Conservation (phyloP, 805 yeast species). For the Ogataea parapolymorpha region DNA sequence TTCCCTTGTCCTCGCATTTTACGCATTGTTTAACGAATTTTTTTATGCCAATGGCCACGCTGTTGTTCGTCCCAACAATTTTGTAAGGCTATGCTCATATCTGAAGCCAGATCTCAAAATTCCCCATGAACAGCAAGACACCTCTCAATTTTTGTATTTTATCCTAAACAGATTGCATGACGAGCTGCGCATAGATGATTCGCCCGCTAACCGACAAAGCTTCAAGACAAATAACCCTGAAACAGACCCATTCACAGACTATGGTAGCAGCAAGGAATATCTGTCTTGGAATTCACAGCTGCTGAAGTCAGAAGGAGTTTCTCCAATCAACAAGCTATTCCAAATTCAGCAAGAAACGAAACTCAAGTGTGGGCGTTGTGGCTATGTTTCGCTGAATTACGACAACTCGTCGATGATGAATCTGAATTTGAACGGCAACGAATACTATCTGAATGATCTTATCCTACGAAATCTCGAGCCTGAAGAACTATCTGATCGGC, state of each 20-base stretch:
- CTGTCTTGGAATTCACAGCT: conserved; percentile 56
- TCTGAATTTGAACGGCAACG: conserved; percentile 25
- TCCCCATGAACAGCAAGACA: conserved; percentile 77
- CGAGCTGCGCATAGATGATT: conserved; percentile 42
- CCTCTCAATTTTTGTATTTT: conserved; percentile 71
- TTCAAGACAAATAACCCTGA: conserved; percentile 26
- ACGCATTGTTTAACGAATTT: conserved; percentile 56
- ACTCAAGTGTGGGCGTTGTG: conserved; percentile 63
- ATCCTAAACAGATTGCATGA: conserved; percentile 66
- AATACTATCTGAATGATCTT: conserved; percentile 51
- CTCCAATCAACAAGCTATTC: conserved; percentile 63
- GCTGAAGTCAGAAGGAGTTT: conserved; percentile 54
- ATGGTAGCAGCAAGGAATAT: conserved; percentile 44
- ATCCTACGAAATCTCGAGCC: conserved; percentile 57
- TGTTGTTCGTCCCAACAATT: conserved; percentile 62
- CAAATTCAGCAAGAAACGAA: conserved; percentile 73
- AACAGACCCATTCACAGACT: conserved; percentile 23
- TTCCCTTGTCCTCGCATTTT: conserved; percentile 46
- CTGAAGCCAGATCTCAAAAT: conserved; percentile 66
- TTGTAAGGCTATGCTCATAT: conserved; percentile 42
- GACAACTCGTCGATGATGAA: conserved; percentile 33
- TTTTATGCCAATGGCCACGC: conserved; percentile 50
- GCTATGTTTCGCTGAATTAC: conserved; percentile 55
- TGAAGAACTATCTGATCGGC: conserved; percentile 54
- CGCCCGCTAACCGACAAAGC: conserved; percentile 18